Evolutionary conservation across 495 filamentous ascomycete species (phyloP).

Genomic region (Melanomma pulvis-pyrius): DNA sequence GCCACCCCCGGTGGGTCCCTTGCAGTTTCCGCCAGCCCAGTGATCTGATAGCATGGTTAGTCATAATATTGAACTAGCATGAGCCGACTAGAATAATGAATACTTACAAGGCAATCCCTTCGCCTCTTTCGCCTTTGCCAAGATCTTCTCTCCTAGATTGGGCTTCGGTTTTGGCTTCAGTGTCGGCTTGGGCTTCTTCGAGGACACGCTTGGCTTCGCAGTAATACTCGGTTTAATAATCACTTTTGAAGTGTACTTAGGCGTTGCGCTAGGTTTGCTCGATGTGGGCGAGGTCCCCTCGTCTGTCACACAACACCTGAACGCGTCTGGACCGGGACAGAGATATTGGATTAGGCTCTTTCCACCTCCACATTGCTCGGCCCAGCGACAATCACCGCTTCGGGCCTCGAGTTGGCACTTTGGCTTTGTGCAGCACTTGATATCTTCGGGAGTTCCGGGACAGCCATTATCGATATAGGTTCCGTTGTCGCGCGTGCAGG

Average conservation of each 20-base stretch:
- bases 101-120: slow-evolving; percentile 27
- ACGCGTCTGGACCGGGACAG: slow-evolving; percentile 25
- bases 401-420: background rate
- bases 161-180: slow-evolving; percentile 15
- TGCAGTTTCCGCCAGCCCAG: slow-evolving; percentile 42
- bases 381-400: slow-evolving; percentile 28
- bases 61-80: background rate
- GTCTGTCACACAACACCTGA: slow-evolving; percentile 19
- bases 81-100: no score
- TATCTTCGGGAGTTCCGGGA: slow-evolving; percentile 27
- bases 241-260: background rate
- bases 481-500: slow-evolving; percentile 20
- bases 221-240: background rate
- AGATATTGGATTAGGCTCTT: slow-evolving; percentile 10
- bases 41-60: slow-evolving; percentile 21
- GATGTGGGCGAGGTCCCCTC: background rate
- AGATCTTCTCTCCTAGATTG: slow-evolving; percentile 28
- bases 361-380: slow-evolving; percentile 10
- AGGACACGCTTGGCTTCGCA: background rate
- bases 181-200: background rate
- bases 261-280: background rate
- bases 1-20: slow-evolving; percentile 38
- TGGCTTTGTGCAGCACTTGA: slow-evolving; percentile 32
- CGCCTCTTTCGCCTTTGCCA: slow-evolving; percentile 27
- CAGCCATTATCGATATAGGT: slow-evolving; percentile 29